Conservation (phyloP, 2,329 filamentous ascomycete species). For the Calonectria pseudoturangicola region DNA sequence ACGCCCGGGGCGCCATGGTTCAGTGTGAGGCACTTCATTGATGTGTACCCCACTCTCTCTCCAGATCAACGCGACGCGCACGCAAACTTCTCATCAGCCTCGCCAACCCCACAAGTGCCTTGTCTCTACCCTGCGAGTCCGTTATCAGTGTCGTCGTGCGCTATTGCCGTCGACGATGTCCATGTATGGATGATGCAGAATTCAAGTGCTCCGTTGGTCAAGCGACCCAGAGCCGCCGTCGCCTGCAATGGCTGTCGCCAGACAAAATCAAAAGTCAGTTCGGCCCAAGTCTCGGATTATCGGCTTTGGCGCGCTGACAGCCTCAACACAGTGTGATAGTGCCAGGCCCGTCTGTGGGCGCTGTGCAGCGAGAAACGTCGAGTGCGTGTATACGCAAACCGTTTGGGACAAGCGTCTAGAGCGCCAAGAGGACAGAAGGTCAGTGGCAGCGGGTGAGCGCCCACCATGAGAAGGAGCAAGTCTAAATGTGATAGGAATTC, state of each 20-base stretch:
- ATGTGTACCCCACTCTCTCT: slow-evolving; percentile 5
- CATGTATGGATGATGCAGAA: slow-evolving; percentile 32
- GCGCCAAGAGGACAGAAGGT: slow-evolving; percentile 50
- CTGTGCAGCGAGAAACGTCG: slow-evolving; percentile 40
- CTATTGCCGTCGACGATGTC: neutral
- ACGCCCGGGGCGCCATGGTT: slow-evolving; percentile 1
- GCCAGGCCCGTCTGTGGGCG: slow-evolving; percentile 48
- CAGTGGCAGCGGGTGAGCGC: neutral
- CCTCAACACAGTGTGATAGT: slow-evolving; percentile 47
- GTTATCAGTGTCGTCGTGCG: neutral
- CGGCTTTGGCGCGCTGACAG: slow-evolving; percentile 21
- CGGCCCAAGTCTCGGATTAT: neutral
- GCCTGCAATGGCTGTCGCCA: slow-evolving; percentile 39
- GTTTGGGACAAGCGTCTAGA: slow-evolving; percentile 52
- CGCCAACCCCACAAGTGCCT: slow-evolving; percentile 14
- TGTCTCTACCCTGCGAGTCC: neutral
- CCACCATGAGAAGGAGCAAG: neutral
- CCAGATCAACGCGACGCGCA: slow-evolving; percentile 17
- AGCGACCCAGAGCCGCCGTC: slow-evolving; percentile 37
- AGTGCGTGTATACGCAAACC: slow-evolving; percentile 49
- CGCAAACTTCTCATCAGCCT: slow-evolving; percentile 19
- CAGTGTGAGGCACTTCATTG: slow-evolving; percentile 15
- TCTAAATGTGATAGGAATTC: neutral
- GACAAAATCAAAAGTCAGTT: slow-evolving; percentile 38
- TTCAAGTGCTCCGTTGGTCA: slow-evolving; percentile 32